A percentile compares a stretch with the other conserved stretches of the same genome.
Conservation (phyloP, 176 grass and related monocot species). For the Paspalum notatum region DNA sequence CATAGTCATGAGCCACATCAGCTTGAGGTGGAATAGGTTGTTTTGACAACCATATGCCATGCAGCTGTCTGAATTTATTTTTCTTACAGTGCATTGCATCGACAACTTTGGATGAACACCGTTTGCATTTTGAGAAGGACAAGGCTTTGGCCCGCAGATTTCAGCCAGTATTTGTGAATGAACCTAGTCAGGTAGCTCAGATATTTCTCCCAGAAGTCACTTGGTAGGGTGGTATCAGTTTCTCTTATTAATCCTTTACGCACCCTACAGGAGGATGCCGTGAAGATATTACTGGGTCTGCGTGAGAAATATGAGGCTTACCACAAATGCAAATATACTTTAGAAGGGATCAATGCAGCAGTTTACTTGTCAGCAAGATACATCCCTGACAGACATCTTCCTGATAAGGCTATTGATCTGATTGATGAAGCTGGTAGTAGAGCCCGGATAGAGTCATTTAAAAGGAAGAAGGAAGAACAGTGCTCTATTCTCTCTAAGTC, state of each 20-base stretch:
- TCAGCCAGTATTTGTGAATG: constrained; percentile 84
- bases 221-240: constrained; percentile 7
- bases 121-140: constrained; percentile 93
- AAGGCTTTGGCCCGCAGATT: constrained; percentile 98
- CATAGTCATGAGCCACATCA: constrained; percentile 1
- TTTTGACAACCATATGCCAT: not conserved
- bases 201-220: constrained; percentile 24
- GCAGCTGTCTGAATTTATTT: constrained; percentile 14
- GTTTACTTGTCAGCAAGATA: constrained; percentile 97
- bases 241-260: constrained; percentile 27
- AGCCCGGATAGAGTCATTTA: constrained; percentile 88
- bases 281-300: constrained; percentile 85
- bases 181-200: constrained; percentile 79
- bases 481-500: constrained; percentile 81
- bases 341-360: constrained; percentile 85
- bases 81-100: constrained; percentile 87
- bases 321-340: constrained; percentile 91
- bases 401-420: constrained; percentile 98
- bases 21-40: constrained; percentile 8
- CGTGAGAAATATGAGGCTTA: constrained; percentile 83
- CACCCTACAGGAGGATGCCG: constrained; percentile 70
- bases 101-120: constrained; percentile 88
- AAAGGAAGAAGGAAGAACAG: constrained; percentile 84
- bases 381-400: constrained; percentile 90
- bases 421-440: constrained; percentile 98